Percentiles rank a stretch among this genome's conserved stretches.
phyloP scores from a whole-genome alignment of 352 stramenopile species.

The Phytophthora rubi region DNA sequence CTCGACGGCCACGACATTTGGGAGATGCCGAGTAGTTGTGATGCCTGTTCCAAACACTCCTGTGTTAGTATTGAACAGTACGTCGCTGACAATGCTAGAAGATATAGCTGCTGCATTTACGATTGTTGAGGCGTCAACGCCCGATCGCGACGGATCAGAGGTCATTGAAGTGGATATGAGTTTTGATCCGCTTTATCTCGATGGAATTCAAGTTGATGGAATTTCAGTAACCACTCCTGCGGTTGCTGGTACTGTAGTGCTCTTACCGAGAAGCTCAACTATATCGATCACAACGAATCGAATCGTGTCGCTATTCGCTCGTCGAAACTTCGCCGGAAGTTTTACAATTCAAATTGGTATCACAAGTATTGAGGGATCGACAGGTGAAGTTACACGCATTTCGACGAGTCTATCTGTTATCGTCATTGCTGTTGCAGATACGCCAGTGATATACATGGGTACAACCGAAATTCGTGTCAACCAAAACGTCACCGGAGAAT shows the following conservation, averaged over 20 bases:
- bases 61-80: slow-evolving; percentile 36
- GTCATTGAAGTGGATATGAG: slow-evolving; percentile 47
- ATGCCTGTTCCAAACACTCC: slow-evolving; percentile 47
- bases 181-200: slow-evolving; percentile 43
- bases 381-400: slow-evolving; percentile 26
- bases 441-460: slow-evolving; percentile 34
- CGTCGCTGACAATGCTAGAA: slow-evolving; percentile 37
- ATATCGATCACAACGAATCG: slow-evolving; percentile 25
- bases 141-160: slow-evolving; percentile 58
- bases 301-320: slow-evolving; percentile 40
- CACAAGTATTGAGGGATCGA: slow-evolving; percentile 38
- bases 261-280: slow-evolving; percentile 23
- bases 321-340: slow-evolving; percentile 43
- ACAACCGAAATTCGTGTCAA: slow-evolving; percentile 38
- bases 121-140: slow-evolving; percentile 46
- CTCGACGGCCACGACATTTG: slow-evolving; percentile 31
- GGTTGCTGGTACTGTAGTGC: slow-evolving; percentile 22
- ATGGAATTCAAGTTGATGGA: slow-evolving; percentile 40
- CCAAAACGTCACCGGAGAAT: slow-evolving; percentile 37
- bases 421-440: slow-evolving; percentile 43
- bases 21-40: slow-evolving; percentile 45
- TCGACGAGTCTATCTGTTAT: slow-evolving; percentile 34
- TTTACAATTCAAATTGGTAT: slow-evolving; percentile 42
- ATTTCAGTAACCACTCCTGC: slow-evolving; percentile 15
- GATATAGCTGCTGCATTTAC: slow-evolving; percentile 41